Evolutionary conservation across 306 rosid genomes (phyloP), one percentile per base, ranked within the genome.

Genomic region (Citrullus colocynthis): DNA sequence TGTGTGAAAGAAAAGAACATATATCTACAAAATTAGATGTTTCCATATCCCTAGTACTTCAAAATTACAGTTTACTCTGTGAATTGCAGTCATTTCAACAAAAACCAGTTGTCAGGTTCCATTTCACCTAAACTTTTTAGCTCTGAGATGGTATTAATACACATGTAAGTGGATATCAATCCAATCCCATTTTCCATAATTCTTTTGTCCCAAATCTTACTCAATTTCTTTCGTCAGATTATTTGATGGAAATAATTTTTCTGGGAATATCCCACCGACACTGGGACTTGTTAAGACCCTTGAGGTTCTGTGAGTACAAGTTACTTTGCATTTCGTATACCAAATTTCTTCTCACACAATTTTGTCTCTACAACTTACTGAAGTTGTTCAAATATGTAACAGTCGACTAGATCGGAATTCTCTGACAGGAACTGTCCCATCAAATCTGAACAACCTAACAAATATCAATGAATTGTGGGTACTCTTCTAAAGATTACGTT

Each of bases 331-430:
- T 83, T 59, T 79, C 20, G 6, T n/a, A 1, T 52, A 18, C 21
- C 17, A 20, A 2, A 67, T 58, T 41, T 41, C 52, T 51, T 34
- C 81, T 44, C 36, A 3, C 45, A 14, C n/a, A 1, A 13, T 20
- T 81, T 67, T 65, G 34, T 24, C 56, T 37, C 44, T 62, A 57
- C n/a, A 76, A 67, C 34, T 80, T 49, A 78, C 59, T 51, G 42
- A 72, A 67, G 66, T 58, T 41, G 37, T 81, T 84, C 76, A 54
- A 64, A 79, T 79, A 73, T 81, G 80, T 57, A 65, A 84, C 96
- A 95, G 99, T 2, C 98, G 99, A 79, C 97, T 95, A 36, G 99
- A 95, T 83, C 88, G 97, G 85, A 95, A 95, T 84, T 80, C 58
- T 62, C 85, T 95, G 63, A 63, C 82, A 2, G 98, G 97, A 80